Conservation (phyloP, 2,329 filamentous ascomycete species). For the Hirsutella rhossiliensis region DNA sequence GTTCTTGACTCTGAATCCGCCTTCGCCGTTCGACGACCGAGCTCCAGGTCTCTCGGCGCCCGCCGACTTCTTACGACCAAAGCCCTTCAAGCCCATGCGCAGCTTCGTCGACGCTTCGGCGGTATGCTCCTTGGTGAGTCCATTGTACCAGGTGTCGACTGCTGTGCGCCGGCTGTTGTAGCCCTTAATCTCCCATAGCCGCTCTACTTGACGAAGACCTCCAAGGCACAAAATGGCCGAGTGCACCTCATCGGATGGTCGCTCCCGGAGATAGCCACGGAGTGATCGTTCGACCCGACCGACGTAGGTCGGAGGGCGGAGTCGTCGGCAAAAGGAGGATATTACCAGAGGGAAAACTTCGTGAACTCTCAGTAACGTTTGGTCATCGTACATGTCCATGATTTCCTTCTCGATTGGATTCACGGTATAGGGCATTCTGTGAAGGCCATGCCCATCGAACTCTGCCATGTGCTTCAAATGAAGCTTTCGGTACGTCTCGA, state of each 20-base stretch:
- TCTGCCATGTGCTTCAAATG: slow-evolving; percentile 44
- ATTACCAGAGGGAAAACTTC: slow-evolving; percentile 53
- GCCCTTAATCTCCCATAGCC: slow-evolving; percentile 54
- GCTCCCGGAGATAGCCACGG: slow-evolving; percentile 52
- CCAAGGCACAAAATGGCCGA: slow-evolving; percentile 48
- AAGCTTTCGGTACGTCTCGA: slow-evolving; percentile 49
- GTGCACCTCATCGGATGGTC: slow-evolving; percentile 50
- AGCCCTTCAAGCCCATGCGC: slow-evolving; percentile 37
- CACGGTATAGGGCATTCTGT: slow-evolving; percentile 40
- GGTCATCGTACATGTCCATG: slow-evolving; percentile 53
- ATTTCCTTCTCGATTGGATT: slow-evolving; percentile 52
- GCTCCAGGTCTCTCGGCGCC: slow-evolving; percentile 13
- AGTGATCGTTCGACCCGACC: slow-evolving; percentile 48
- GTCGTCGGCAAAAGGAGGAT: slow-evolving; percentile 49
- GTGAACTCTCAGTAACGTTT: slow-evolving; percentile 49
- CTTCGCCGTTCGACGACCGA: slow-evolving; percentile 13
- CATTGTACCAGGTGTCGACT: slow-evolving; percentile 48
- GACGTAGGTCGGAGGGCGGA: slow-evolving; percentile 53
- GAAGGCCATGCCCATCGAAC: slow-evolving; percentile 37
- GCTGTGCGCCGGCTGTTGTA: slow-evolving; percentile 47
- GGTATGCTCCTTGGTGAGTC: slow-evolving; percentile 30
- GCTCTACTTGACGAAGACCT: slow-evolving; percentile 49
- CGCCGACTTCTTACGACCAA: slow-evolving; percentile 46
- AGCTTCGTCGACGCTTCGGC: slow-evolving; percentile 33
- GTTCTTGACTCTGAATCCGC: slow-evolving; percentile 12